Evolutionary conservation across 768 basidiomycete species (phyloP).

Genomic region (Candolleomyces eurysporus): DNA sequence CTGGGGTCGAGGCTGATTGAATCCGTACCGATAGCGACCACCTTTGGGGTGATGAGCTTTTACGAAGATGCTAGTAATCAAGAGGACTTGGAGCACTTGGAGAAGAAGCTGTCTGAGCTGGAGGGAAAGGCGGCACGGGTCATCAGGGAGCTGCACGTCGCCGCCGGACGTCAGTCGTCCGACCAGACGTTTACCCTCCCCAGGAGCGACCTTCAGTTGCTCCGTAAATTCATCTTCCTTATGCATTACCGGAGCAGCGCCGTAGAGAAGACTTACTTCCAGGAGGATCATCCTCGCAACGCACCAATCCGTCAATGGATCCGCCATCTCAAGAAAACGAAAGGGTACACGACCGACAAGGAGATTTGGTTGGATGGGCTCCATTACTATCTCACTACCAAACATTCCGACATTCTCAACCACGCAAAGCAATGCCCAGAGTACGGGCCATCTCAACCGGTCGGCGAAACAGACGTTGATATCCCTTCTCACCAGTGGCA

Average conservation of each 20-base stretch:
- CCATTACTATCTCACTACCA: conserved; percentile 29
- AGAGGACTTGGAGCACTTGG: conserved; percentile 12
- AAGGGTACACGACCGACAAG: conserved; percentile 14
- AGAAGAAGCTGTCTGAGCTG: conserved; percentile 19
- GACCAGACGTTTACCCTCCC: conserved; percentile 17
- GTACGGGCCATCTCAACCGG: conserved; percentile 9
- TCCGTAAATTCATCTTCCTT: conserved; percentile 36
- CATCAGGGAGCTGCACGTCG: conserved; percentile 17
- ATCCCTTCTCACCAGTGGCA: conserved; percentile 16
- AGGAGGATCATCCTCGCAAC: conserved; percentile 23
- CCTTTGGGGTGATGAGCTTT: conserved; percentile 22
- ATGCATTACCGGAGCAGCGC: conserved; percentile 30
- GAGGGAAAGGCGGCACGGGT: conserved; percentile 24
- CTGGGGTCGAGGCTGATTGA: conserved; percentile 15
- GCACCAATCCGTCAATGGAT: conserved; percentile 21
- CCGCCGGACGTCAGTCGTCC: neutral
- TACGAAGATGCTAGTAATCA: conserved; percentile 22
- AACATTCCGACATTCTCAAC: conserved; percentile 24
- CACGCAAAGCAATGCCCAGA: conserved; percentile 14
- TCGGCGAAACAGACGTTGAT: conserved; percentile 17
- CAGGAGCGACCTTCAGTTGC: conserved; percentile 23
- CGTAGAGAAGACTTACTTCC: conserved; percentile 21
- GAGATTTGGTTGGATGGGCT: conserved; percentile 31
- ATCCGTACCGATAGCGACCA: conserved; percentile 10
- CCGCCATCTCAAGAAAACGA: conserved; percentile 16